Base-by-base conservation (phyloP, 371 early-diverging fungal species). In the Encephalitozoon cuniculi region DNA sequence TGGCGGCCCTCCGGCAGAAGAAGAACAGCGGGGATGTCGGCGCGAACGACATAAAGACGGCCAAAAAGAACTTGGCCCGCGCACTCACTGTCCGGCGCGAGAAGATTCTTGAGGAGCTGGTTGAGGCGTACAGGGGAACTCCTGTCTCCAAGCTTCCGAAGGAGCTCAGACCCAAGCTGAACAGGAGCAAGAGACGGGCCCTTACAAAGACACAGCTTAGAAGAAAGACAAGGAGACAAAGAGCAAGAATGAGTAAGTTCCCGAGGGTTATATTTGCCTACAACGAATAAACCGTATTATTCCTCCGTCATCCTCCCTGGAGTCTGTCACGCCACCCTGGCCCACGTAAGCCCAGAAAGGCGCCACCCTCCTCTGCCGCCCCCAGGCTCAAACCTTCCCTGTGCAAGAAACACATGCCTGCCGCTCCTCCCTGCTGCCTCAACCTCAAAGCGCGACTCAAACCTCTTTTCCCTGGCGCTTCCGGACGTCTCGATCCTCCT, bases 51-150 rank as follows among this genome's bases (percentile, higher is more conserved):
- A 79, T 83, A 3, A 68, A 52, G 64, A 46, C 30, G 32, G 71
- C 69, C 15, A 74, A 71, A 53, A 83, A 76, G 54, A 81, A 79
- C 53, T 34, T 83, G 37, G 80, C 81, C 8, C 11, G 59, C 7
- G 64, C 53, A 4, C 59, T 76, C 30, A 66, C 53, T 7, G 64
- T 83, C 26, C 2, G 55, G 8, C 64, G 40, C 6, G 81, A 81
- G 68, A 81, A 81, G 37, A 40, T 59, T 28, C 55, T 70, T 34
- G 53, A 69, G 53, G 64, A 76, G 59, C 1, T 66, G 12, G 55
- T 72, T n/a, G 77, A 79, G 21, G 43, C 77, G 54, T 75, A 81
- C 64, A 73, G 72, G 64, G 69, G 67, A 15, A 74, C 43, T 30
- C 77, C 49, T 40, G 23, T 69, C 8, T 7, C 71, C 34, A 54